Conservation (phyloP, 768 basidiomycete genomes). For the Brasilioporus rufonigricans region DNA sequence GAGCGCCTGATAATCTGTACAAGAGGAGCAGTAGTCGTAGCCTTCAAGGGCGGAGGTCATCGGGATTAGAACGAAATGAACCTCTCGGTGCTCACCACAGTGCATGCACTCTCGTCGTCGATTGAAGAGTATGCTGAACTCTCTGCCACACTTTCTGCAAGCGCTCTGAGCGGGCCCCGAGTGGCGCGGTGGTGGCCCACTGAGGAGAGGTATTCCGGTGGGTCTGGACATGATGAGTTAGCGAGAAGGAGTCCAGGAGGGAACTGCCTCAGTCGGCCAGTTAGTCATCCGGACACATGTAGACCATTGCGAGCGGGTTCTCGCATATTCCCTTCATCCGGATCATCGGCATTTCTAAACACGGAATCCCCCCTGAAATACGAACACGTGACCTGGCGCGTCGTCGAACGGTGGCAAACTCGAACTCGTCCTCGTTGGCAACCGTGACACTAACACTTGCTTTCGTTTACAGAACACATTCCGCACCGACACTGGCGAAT, state of each 20-base stretch:
- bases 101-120: constrained; percentile 69
- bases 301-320: not conserved
- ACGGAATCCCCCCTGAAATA: not conserved
- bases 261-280: no score
- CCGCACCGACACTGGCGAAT: not conserved
- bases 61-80: not conserved
- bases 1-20: constrained; percentile 73
- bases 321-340: constrained; percentile 9
- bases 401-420: constrained; percentile 27
- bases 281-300: constrained; percentile 8
- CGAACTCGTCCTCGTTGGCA: not conserved
- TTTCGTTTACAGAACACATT: not conserved
- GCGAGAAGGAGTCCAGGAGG: not conserved
- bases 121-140: constrained; percentile 66
- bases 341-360: constrained; percentile 17
- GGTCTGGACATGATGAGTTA: constrained; percentile 18
- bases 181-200: constrained; percentile 55
- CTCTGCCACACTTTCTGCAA: constrained; percentile 73
- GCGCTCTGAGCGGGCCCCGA: constrained; percentile 26
- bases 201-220: constrained; percentile 66
- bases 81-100: constrained; percentile 51
- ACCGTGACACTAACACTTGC: not conserved
- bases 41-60: constrained; percentile 39
- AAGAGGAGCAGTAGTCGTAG: constrained; percentile 68
- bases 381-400: constrained; percentile 29